phyloP scores from a whole-genome alignment of 176 grass and related monocot genomes.

The Ensete ventricosum region DNA sequence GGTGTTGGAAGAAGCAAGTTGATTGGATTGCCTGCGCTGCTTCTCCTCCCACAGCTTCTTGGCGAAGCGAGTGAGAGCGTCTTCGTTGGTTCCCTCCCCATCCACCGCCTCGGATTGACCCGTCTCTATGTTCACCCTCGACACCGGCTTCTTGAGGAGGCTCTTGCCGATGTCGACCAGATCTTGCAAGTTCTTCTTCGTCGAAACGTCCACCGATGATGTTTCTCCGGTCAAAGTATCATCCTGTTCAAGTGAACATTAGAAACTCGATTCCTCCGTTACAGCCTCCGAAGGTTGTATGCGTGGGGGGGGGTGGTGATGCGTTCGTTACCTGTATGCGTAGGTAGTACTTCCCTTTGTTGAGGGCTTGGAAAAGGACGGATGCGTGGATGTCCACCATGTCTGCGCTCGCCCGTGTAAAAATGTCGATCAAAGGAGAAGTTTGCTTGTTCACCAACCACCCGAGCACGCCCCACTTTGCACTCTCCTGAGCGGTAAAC shows the following conservation, averaged over 20 bases:
- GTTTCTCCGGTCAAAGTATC: slow-evolving; percentile 28
- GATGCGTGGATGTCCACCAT: slow-evolving; percentile 72
- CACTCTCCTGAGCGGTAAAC: slow-evolving; percentile 33
- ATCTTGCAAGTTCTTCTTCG: slow-evolving; percentile 47
- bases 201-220: slow-evolving; percentile 48
- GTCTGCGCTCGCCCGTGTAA: slow-evolving; percentile 46
- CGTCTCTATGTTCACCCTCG: slow-evolving; percentile 52
- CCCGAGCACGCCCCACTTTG: slow-evolving; percentile 60
- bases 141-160: slow-evolving; percentile 34
- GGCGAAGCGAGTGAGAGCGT: slow-evolving; percentile 30
- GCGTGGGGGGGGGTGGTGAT: not conserved
- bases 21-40: slow-evolving; percentile 13
- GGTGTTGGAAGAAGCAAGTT: not conserved
- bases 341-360: slow-evolving; percentile 28
- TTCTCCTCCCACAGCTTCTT: slow-evolving; percentile 45
- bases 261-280: not conserved
- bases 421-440: slow-evolving; percentile 54
- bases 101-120: slow-evolving; percentile 14
- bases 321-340: slow-evolving; percentile 44
- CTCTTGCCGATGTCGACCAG: slow-evolving; percentile 34
- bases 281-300: too few relatives aligned
- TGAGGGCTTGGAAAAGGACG: slow-evolving; percentile 34
- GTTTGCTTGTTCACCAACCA: slow-evolving; percentile 49
- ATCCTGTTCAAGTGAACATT: slow-evolving; percentile 23
- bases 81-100: slow-evolving; percentile 33